Conservation (phyloP, 75 land plant genomes). For the Azolla pinnata region DNA sequence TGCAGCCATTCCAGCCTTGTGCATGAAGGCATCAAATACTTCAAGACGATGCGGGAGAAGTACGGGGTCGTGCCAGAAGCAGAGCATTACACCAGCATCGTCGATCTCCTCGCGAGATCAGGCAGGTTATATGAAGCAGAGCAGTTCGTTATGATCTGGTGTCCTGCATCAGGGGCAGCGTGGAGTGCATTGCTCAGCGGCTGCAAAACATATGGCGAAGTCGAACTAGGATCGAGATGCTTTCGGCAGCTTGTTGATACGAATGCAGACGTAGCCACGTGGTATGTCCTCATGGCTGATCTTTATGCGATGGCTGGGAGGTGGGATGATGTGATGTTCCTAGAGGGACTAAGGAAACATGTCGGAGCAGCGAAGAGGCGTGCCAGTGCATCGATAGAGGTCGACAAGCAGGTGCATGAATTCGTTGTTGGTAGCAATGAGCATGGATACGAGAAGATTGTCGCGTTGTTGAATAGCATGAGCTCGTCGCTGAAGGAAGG, state of each 20-base stretch:
- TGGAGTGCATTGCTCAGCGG: slow-evolving; percentile 12
- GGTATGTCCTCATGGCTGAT: slow-evolving; percentile 1
- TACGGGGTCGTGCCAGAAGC: background rate
- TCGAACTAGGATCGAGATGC: slow-evolving; percentile 1
- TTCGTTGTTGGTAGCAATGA: slow-evolving; percentile 8
- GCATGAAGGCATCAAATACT: slow-evolving; percentile 1
- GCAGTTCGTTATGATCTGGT: slow-evolving; percentile 3
- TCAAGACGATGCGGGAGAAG: background rate
- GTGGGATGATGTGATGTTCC: background rate
- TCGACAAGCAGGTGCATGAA: slow-evolving; percentile 9
- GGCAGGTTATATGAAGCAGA: slow-evolving; percentile 11
- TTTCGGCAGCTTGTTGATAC: background rate
- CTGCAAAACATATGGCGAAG: slow-evolving; percentile 1
- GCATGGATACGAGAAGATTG: slow-evolving; percentile 6
- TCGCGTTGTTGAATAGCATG: slow-evolving; percentile 12
- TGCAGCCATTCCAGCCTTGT: slow-evolving; percentile 12
- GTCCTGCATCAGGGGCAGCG: slow-evolving; percentile 3
- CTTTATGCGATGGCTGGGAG: slow-evolving; percentile 2
- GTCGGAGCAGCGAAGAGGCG: background rate
- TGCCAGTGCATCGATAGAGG: slow-evolving; percentile 5
- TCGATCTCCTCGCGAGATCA: slow-evolving; percentile 18
- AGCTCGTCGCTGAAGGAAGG: background rate
- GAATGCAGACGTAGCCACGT: background rate
- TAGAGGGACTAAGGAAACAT: slow-evolving; percentile 3
- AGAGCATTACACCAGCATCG: slow-evolving; percentile 12